Conservation (phyloP, 164 flowering plant genomes). For the Chimonanthus praecox region DNA sequence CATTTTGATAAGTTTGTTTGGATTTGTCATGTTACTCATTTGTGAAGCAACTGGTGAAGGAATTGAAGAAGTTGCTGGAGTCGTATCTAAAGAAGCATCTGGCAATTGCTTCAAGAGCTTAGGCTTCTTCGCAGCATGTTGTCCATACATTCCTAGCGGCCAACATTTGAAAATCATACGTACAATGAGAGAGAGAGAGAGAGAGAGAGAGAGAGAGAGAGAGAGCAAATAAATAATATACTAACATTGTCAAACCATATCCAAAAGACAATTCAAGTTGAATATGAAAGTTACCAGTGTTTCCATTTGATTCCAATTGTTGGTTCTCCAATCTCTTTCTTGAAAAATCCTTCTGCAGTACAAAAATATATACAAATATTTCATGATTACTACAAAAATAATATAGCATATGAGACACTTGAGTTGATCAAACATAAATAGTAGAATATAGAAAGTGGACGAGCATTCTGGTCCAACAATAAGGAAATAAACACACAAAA, state of each 20-base stretch:
- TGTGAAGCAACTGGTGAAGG: constrained; percentile 94
- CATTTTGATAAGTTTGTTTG: not conserved
- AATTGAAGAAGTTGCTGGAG: constrained; percentile 46
- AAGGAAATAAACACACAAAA: too few species aligned
- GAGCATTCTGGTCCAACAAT: too few species aligned
- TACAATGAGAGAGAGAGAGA: not conserved
- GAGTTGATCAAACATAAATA: not conserved
- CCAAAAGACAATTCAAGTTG: not conserved
- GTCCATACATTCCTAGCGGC: constrained; percentile 54
- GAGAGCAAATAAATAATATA: not conserved
- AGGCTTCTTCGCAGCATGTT: constrained; percentile 58
- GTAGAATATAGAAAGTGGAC: too few species aligned
- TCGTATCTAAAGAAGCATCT: constrained; percentile 51
- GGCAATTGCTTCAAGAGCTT: constrained; percentile 55
- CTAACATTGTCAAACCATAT: not conserved
- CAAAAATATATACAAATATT: not conserved
- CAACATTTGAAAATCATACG: constrained; percentile 5
- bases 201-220: not conserved
- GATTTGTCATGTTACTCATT: constrained; percentile 37
- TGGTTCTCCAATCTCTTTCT: constrained; percentile 58
- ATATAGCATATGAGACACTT: not conserved
- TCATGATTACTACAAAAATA: not conserved
- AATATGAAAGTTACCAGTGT: constrained; percentile 38
- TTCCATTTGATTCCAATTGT: constrained; percentile 67
- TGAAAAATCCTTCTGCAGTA: constrained; percentile 53